Evolutionary conservation across 345 rosid genomes (phyloP), one percentile per base, ranked within the genome.

Genomic region (Salix arbutifolia): DNA sequence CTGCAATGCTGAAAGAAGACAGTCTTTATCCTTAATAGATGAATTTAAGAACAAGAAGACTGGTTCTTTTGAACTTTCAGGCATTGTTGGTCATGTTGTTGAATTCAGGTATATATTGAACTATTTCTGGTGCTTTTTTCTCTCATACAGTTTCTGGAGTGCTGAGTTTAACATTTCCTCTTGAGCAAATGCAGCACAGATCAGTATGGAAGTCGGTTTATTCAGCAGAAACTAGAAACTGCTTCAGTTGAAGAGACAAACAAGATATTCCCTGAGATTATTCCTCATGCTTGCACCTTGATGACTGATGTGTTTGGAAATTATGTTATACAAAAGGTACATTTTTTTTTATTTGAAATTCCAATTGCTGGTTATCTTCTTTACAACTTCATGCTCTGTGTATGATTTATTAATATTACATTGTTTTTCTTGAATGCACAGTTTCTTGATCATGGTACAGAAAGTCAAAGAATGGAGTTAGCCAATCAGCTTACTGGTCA

Each of bases 291-390:
- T 67, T 92, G 85, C 62, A 82, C 91, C 79, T 83, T 96, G 88
- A 96, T 96, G 99, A 91, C 97, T n/a, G 99, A 96, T 88, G 99
- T 92, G 53, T 96, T 96, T 78, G 99, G 99, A 76, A 96, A 96
- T 84, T 96, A 93, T 74, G 97, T 93, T 75, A 90, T 96, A 84
- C 99, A 96, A 83, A 93, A 93, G 83, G 98, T 92, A 87, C 38
- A 40, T 42, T 37, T 73, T 66, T 70, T 73, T 66, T 70, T 40
- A 66, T 52, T 23, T 50, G 40, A 74, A 69, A 80, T 76, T 42
- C 53, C 65, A 53, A 53, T 12, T 8, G 61, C 25, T 18, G 56
- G 42, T 13, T 26, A 46, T 50, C 23, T 25, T 31, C 18, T 21
- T 26, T 44, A 23, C 70, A 23, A 61, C 65, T 58, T 26, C 50